phyloP scores from a whole-genome alignment of 1,284 basidiomycete genomes.

The Tylopilus orsonianus region DNA sequence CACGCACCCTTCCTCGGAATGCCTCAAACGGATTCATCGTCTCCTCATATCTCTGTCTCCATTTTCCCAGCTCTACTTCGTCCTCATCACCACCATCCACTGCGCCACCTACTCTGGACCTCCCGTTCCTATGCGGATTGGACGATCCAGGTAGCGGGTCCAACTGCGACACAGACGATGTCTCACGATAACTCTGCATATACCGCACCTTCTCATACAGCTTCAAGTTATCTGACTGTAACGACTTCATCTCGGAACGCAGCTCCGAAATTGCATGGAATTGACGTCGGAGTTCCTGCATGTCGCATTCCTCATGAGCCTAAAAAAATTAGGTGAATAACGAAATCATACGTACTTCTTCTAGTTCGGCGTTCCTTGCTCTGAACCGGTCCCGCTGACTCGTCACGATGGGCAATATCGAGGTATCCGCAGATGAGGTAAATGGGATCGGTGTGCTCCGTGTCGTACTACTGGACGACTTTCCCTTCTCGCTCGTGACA shows the following conservation, averaged over 20 bases:
- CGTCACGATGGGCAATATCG: slow-evolving; percentile 94
- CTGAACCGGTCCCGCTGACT: slow-evolving; percentile 95
- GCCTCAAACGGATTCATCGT: slow-evolving; percentile 97
- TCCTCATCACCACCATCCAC: slow-evolving; percentile 63
- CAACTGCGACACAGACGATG: slow-evolving; percentile 60
- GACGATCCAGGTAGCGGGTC: slow-evolving; percentile 62
- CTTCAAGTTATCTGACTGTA: slow-evolving; percentile 92
- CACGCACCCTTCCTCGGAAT: slow-evolving; percentile 89
- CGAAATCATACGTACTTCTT: slow-evolving; percentile 62
- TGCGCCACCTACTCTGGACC: slow-evolving; percentile 79
- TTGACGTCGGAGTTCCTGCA: slow-evolving; percentile 87
- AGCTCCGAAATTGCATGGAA: slow-evolving; percentile 92
- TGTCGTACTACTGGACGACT: slow-evolving; percentile 34
- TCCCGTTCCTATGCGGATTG: slow-evolving; percentile 5
- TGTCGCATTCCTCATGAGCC: background rate
- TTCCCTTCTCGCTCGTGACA: slow-evolving; percentile 19
- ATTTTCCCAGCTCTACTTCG: slow-evolving; percentile 88
- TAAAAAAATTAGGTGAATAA: too few species aligned
- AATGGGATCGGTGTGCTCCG: slow-evolving; percentile 67
- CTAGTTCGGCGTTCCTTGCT: slow-evolving; percentile 92
- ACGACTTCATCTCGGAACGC: slow-evolving; percentile 81
- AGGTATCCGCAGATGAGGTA: slow-evolving; percentile 77
- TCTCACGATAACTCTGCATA: slow-evolving; percentile 90
- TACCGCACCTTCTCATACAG: slow-evolving; percentile 96
- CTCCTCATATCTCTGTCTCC: slow-evolving; percentile 91